Base-by-base conservation (phyloP, 2,329 filamentous ascomycete genomes). In the Hirsutella thompsonii region DNA sequence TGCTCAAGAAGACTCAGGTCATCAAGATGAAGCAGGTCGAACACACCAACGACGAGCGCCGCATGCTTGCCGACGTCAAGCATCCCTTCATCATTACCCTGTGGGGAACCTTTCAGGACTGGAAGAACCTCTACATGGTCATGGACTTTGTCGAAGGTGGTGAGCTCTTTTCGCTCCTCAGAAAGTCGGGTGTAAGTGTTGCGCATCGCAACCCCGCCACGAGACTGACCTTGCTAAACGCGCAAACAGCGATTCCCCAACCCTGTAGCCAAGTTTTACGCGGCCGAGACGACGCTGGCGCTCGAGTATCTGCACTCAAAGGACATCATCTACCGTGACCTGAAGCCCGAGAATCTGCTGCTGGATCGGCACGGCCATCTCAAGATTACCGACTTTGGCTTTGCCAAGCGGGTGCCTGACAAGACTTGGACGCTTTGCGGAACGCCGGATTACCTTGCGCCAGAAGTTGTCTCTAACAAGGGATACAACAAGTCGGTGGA, bases 1-100 rank as follows among this genome's bases (percentile, higher is more conserved):
- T 98, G 49, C 68, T 98, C 64, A 98, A 98, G 64, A 98, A 98
- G 74, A 81, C 81, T 38, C 92, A 98, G 66, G 90, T 98, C 41
- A 88, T 98, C 62, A 94, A 94, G 70, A 96, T 98, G 92, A 98
- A 98, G 76, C 92, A 98, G 65, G 88, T 98, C 45, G 92, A 98
- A 65, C 92, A 98, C 67, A 98, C 92, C 51, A 98, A 98, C 57
- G 92, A 98, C 63, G 92, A 98, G 69, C 76, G 92, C 50, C 79
- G 77, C 54, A 98, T 98, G 92, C 68, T 98, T 55, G 85, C 87
- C 59, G 84, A 94, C 60, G 92, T 96, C 60, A 94, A 95, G 63
- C 90, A 98, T 64, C 89, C 92, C 11, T 98, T 98, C 66, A 71
- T 98, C 48, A 92, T 98, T 58, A 98, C 92, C 2, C 71, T 98